Base-by-base conservation (phyloP, 23 red algal genomes). In the Gracilaria gracilis region DNA sequence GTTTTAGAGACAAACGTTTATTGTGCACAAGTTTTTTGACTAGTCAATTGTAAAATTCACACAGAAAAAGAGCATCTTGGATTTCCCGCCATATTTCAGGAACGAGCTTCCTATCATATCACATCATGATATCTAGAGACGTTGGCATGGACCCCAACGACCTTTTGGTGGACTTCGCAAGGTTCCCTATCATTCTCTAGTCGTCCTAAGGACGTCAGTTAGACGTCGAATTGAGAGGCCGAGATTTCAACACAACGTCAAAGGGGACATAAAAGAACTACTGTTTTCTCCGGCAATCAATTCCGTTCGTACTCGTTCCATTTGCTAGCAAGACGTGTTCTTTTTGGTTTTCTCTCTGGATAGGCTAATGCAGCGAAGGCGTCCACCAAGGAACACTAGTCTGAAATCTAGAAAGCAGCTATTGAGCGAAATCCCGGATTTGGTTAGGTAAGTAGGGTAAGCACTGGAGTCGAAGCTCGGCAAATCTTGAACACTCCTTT, bases 341-440 rank as follows among this genome's bases (percentile, higher is more conserved):
- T 24, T 36, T 69, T 69, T 69, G 64, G 4, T 34, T 69, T 69
- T 20, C 16, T 3, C 16, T 69, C 33, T 69, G 32, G 4, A 20
- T 34, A 32, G 13, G 64, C 64, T 69, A 69, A 77, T 77, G 72
- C 72, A 77, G 46, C 39, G 72, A 50, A 48, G 72, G 21, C 38
- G 27, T 31, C 42, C 72, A 19, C 25, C 72, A 15, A 46, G 42
- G 46, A 17, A n/a, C 23, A n/a, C 0, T 49, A 49, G 23, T 28
- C 20, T 28, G 39, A 77, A 77, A 51, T 51, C 72, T 32, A 77
- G 87, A 79, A 77, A 74, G 47, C 65, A 90, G 19, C 50, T 90
- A 23, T 35, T 90, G 21, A 81, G 74, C 70, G 87, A 90, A 81
- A 90, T 90, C 64, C 87, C 87, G 36, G 87, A 90, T 34, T 62